Evolutionary conservation across 169 alveolate genomes (phyloP).

Genomic region (Cryptosporidium parvum): DNA sequence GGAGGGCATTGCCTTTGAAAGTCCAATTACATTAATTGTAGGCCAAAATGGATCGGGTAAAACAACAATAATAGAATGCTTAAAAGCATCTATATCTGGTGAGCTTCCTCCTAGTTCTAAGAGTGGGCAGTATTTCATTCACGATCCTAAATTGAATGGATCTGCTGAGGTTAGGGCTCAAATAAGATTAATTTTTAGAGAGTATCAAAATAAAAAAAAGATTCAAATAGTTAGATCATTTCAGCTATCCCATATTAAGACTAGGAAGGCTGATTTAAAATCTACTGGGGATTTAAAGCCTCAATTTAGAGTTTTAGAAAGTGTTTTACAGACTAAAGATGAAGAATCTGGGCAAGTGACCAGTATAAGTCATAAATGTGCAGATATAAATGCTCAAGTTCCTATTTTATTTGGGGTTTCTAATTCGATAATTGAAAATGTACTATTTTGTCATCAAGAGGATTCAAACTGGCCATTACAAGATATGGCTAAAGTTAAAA

Average conservation of each 20-base stretch:
- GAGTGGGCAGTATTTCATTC: slow-evolving; percentile 94
- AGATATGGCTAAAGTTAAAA: slow-evolving; percentile 93
- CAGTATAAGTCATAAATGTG: slow-evolving; percentile 84
- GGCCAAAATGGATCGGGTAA: slow-evolving; percentile 99
- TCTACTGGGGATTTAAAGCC: slow-evolving; percentile 77
- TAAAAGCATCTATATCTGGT: slow-evolving; percentile 94
- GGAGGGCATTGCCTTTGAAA: slow-evolving; percentile 92
- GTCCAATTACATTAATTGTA: slow-evolving; percentile 96
- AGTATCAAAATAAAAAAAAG: slow-evolving; percentile 80
- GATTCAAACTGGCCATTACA: slow-evolving; percentile 97
- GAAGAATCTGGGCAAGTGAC: slow-evolving; percentile 78
- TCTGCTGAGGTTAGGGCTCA: slow-evolving; percentile 91
- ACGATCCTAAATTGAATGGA: slow-evolving; percentile 90
- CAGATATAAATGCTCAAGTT: slow-evolving; percentile 92
- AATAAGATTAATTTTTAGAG: slow-evolving; percentile 84
- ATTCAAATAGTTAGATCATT: slow-evolving; percentile 87
- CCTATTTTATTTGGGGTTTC: slow-evolving; percentile 95
- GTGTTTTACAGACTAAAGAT: slow-evolving; percentile 77
- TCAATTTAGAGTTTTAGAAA: slow-evolving; percentile 82
- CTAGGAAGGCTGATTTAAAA: slow-evolving; percentile 48
- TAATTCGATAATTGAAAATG: slow-evolving; percentile 94
- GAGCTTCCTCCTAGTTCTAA: slow-evolving; percentile 96
- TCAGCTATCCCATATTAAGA: slow-evolving; percentile 83
- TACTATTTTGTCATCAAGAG: slow-evolving; percentile 98
- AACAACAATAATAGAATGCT: slow-evolving; percentile 97